phyloP scores from a whole-genome alignment of 2,329 filamentous ascomycete species.

The Verticillium albo-atrum region DNA sequence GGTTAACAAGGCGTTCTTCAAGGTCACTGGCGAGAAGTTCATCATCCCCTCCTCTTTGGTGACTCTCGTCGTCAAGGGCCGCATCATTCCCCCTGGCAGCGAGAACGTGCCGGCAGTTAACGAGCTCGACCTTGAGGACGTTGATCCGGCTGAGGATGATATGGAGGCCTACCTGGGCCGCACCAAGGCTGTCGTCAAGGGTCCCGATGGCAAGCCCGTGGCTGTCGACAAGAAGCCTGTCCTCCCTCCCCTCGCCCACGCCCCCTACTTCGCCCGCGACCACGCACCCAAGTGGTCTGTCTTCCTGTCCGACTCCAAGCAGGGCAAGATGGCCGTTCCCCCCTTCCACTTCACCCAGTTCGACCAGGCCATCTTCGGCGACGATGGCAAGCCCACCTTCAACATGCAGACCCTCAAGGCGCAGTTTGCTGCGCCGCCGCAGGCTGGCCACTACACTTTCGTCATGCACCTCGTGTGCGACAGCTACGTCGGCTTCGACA shows the following conservation, averaged over 20 bases:
- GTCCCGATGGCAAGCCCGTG: slow-evolving; percentile 51
- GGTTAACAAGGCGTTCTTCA: slow-evolving; percentile 94
- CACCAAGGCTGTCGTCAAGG: slow-evolving; percentile 58
- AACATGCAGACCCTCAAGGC: slow-evolving; percentile 95
- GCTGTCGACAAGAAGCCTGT: slow-evolving; percentile 59
- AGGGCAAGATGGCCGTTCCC: slow-evolving; percentile 92
- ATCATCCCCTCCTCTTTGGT: slow-evolving; percentile 91
- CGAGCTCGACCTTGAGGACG: slow-evolving; percentile 78
- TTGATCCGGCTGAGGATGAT: slow-evolving; percentile 91
- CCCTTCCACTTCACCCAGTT: slow-evolving; percentile 94
- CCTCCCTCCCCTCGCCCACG: slow-evolving; percentile 80
- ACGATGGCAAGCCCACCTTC: slow-evolving; percentile 81
- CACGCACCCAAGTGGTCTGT: slow-evolving; percentile 90
- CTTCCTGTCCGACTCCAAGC: slow-evolving; percentile 90
- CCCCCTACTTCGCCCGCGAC: slow-evolving; percentile 85
- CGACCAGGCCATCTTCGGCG: slow-evolving; percentile 80
- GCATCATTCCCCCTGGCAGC: slow-evolving; percentile 84
- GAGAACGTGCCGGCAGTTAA: slow-evolving; percentile 69
- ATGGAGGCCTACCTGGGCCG: slow-evolving; percentile 78
- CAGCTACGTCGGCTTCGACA: slow-evolving; percentile 91
- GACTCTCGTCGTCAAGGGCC: slow-evolving; percentile 90
- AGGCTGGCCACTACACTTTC: slow-evolving; percentile 90
- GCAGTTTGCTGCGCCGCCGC: slow-evolving; percentile 91
- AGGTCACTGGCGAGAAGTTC: slow-evolving; percentile 89
- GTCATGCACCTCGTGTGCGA: slow-evolving; percentile 92